Percentiles rank a stretch among this genome's conserved stretches.
phyloP scores from a whole-genome alignment of 805 yeast genomes.

The Kluyveromyces starmeri region DNA sequence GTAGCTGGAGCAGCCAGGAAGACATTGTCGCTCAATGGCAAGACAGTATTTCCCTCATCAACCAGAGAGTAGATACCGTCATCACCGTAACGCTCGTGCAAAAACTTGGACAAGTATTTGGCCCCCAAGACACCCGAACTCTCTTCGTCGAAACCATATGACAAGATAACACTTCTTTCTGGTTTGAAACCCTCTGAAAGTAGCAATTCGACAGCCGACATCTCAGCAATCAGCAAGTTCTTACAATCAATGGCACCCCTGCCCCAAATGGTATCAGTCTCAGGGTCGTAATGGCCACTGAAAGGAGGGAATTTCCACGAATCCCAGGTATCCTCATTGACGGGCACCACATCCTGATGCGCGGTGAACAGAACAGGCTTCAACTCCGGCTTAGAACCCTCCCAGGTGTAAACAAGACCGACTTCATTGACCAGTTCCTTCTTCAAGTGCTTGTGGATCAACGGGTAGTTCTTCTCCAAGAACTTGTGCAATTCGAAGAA shows the following conservation, averaged over 20 bases:
- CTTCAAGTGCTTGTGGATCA: slow-evolving; percentile 37
- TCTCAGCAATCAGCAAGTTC: slow-evolving; percentile 51
- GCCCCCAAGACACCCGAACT: slow-evolving; percentile 60
- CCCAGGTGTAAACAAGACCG: slow-evolving; percentile 58
- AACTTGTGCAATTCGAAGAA: slow-evolving; percentile 44
- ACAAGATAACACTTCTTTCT: slow-evolving; percentile 51
- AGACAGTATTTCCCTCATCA: slow-evolving; percentile 54
- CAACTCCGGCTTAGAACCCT: slow-evolving; percentile 42
- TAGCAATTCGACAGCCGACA: slow-evolving; percentile 57
- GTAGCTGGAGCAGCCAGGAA: slow-evolving; percentile 47
- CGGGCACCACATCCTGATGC: slow-evolving; percentile 83
- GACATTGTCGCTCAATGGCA: slow-evolving; percentile 33
- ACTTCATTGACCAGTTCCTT: slow-evolving; percentile 51
- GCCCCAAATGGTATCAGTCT: slow-evolving; percentile 48
- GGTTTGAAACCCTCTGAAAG: slow-evolving; percentile 45
- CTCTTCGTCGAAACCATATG: slow-evolving; percentile 80
- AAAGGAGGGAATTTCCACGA: slow-evolving; percentile 68
- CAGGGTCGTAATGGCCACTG: slow-evolving; percentile 57
- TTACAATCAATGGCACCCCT: slow-evolving; percentile 76
- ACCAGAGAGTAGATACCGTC: slow-evolving; percentile 52
- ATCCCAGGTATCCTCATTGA: slow-evolving; percentile 45
- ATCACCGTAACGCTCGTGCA: slow-evolving; percentile 48
- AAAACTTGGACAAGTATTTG: slow-evolving; percentile 31
- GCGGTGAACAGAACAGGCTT: slow-evolving; percentile 69
- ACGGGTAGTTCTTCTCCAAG: slow-evolving; percentile 49